phyloP scores from a whole-genome alignment of 139 green algal genomes.

The Coelastrella sp. region DNA sequence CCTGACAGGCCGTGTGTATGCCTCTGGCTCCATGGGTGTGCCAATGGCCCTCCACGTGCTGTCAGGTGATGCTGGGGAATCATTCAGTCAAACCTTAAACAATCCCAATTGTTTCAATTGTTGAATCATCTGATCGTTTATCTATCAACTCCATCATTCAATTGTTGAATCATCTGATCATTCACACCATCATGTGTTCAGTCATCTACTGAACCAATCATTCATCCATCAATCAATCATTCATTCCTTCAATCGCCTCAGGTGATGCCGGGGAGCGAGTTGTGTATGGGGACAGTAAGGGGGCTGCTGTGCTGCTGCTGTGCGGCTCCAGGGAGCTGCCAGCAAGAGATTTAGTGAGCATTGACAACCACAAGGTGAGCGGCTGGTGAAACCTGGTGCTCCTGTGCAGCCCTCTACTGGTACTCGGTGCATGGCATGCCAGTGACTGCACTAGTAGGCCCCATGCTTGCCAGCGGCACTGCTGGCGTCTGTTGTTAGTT shows the following conservation, averaged over 20 bases:
- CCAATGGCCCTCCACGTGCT: slow-evolving; percentile 69
- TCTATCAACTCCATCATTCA: too few species aligned
- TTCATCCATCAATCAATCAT: not conserved
- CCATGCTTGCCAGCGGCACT: too few species aligned
- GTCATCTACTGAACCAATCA: not conserved
- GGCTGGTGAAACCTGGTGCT: not conserved
- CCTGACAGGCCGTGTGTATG: slow-evolving; percentile 69
- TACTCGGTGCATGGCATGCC: too few species aligned
- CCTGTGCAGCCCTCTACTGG: too few species aligned
- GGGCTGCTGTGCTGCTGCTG: slow-evolving; percentile 70
- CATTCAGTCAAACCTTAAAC: too few species aligned
- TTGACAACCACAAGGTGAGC: slow-evolving; percentile 67
- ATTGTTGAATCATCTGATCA: too few species aligned
- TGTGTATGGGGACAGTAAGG: slow-evolving; percentile 76
- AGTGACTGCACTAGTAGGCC: too few species aligned
- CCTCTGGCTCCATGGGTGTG: slow-evolving; percentile 72
- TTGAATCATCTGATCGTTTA: not conserved
- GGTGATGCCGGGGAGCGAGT: slow-evolving; percentile 62
- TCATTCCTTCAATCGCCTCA: not conserved
- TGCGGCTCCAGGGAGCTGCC: slow-evolving; percentile 68
- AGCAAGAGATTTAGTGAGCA: slow-evolving; percentile 68
- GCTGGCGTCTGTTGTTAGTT: too few species aligned
- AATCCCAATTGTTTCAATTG: too few species aligned
- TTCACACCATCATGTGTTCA: not conserved
- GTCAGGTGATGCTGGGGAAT: slow-evolving; percentile 1